Evolutionary conservation across 768 basidiomycete species (phyloP), one percentile per base, ranked within the genome.

Genomic region (Suillus occidentalis): DNA sequence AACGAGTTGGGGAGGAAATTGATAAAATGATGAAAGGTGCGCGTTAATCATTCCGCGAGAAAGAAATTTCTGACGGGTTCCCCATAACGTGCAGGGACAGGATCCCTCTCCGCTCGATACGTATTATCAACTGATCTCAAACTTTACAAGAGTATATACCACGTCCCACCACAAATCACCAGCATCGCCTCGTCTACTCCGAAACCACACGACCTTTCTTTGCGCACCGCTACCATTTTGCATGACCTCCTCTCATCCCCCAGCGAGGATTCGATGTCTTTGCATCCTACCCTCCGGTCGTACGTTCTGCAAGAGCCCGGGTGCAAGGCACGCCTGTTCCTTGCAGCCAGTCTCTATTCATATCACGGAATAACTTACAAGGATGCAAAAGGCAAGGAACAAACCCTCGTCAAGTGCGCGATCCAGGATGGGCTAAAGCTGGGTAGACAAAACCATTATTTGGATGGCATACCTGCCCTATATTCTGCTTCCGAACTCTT

Each of bases 21-120:
- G 86, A 91, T 67, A 99, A 99, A 75, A 99, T 98, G 92, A 83
- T 99, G 73, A 88, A 88, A 81, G 90, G 97, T 90, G n/a, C 37
- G 66, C 61, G 28, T 60, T 28, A 25, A 36, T 1, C 49, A 43
- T 47, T 13, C 66, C 37, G 60, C 63, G 55, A 34, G 60, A 49
- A 57, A 31, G n/a, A 61, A 36, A 55, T 9, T 42, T 20, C 42
- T 63, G 53, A 63, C 6, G 37, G 40, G 25, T 62, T 69, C 28
- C 67, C 60, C 47, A n/a, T 34, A 18, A 25, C n/a, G 10, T 14
- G 42, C 65, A 96, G 95, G 89, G 25, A n/a, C 84, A 81, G 12
- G 84, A 94, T 72, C 95, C 95, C 97, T 1, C 74, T 92, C 5
- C 83, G 81, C 37, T 83, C 95, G 12, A 84, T 96, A 47, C 78